phyloP scores from a whole-genome alignment of 2,329 filamentous ascomycete genomes.

The Talaromyces pinophilus region DNA sequence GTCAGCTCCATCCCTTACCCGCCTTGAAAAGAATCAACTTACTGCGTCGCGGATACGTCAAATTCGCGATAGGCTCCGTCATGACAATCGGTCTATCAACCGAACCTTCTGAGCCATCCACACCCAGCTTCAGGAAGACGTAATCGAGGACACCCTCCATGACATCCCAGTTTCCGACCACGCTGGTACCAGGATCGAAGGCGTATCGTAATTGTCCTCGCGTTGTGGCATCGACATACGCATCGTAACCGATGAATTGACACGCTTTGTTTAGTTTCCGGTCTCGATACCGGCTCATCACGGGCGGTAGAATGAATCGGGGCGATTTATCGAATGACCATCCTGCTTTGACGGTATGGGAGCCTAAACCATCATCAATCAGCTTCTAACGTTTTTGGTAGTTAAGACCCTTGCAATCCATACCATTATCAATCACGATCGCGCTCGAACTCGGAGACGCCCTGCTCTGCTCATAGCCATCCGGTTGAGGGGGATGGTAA shows the following conservation, averaged over 20 bases:
- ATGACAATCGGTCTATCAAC: constrained; percentile 89
- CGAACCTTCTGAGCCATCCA: constrained; percentile 70
- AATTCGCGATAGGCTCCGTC: constrained; percentile 91
- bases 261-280: constrained; percentile 90
- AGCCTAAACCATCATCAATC: constrained; percentile 58
- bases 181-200: constrained; percentile 85
- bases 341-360: constrained; percentile 83
- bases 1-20: background rate
- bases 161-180: constrained; percentile 96
- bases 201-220: constrained; percentile 85
- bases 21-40: constrained; percentile 37
- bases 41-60: constrained; percentile 87
- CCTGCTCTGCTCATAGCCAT: constrained; percentile 71
- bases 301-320: constrained; percentile 76
- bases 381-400: background rate
- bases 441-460: constrained; percentile 63
- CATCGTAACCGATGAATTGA: constrained; percentile 87
- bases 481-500: constrained; percentile 58
- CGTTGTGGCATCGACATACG: constrained; percentile 91
- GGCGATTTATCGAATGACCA: constrained; percentile 93
- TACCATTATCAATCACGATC: constrained; percentile 96
- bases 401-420: too few relatives aligned
- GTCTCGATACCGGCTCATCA: constrained; percentile 94
- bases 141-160: constrained; percentile 96
- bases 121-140: constrained; percentile 87